Evolutionary conservation across 2,329 filamentous ascomycete genomes (phyloP).

Genomic region (Ceratocystis eucalypticola): DNA sequence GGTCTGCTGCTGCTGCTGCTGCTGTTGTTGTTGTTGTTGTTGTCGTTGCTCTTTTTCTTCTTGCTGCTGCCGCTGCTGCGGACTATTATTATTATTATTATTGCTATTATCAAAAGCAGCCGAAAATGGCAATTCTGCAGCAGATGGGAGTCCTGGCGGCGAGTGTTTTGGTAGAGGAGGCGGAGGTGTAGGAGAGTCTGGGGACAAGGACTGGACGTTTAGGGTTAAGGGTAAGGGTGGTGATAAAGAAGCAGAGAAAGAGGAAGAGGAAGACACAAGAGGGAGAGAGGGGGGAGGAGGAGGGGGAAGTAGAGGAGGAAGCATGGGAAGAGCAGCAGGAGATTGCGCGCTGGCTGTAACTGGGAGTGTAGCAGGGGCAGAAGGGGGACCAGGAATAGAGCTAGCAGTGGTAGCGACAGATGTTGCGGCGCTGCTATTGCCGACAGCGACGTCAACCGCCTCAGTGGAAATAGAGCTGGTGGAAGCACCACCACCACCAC

Average conservation of each 20-base stretch:
- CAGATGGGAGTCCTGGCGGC: not conserved
- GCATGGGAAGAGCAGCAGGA: not conserved
- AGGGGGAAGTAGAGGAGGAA: not conserved
- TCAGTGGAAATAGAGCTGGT: not conserved
- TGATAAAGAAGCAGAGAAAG: not conserved
- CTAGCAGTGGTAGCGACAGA: not conserved
- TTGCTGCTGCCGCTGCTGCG: not conserved
- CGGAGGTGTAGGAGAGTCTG: not conserved
- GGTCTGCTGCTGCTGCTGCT: no score
- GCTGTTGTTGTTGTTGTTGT: no score
- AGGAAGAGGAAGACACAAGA: not conserved
- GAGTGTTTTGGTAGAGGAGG: slow-evolving; percentile 8
- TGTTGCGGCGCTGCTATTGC: not conserved
- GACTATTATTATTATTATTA: not conserved
- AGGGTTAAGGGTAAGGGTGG: not conserved
- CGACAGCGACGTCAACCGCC: not conserved
- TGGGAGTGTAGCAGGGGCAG: not conserved
- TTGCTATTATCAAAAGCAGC: not conserved
- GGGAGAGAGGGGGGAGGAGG: not conserved
- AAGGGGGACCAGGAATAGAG: not conserved
- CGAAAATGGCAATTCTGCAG: not conserved
- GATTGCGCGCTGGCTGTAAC: not conserved
- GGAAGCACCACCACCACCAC: not conserved
- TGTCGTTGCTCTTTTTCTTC: no score
- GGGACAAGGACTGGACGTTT: not conserved